Evolutionary conservation across 2,329 filamentous ascomycete species (phyloP), one percentile per base, ranked within the genome.

Genomic region (Trichoderma hamatum): DNA sequence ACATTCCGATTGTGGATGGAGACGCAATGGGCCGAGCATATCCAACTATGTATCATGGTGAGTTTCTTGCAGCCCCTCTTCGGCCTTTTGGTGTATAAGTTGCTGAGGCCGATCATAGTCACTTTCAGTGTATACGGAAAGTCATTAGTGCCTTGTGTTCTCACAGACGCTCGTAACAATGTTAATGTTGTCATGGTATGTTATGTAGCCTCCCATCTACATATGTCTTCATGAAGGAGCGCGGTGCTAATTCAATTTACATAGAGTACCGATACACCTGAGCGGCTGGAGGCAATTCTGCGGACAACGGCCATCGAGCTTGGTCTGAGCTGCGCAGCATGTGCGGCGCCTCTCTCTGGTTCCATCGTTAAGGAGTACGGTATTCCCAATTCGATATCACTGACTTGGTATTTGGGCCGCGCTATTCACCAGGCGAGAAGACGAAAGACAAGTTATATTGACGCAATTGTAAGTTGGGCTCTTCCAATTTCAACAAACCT

Each of bases 11-110:
- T 4, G 72, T 81, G 1, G 79, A 81, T 21, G 79, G 77, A 3
- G 80, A 81, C 70, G 76, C 74, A 0, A 81, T 81, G 80, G 79
- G 79, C 0, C 70, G 80, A 58, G 80, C 80, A 0, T 81, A 80
- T 69, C 80, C 80, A 0, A 81, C 80, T 3, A 77, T 79, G 73
- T 75, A 79, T 43, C 77, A 81, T 24, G 75, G 76, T 77, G 65
- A 67, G 75, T 16, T 2, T 19, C 6, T 7, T 16, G 4, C 24
- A 13, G 5, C 19, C 10, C 19, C 7, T 6, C 28, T 11, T 26
- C 9, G 30, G 3, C 21, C 2, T 16, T 28, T n/a, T 39, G 32
- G 1, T 19, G 16, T 14, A 2, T 7, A 11, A 1, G 0, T 19
- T 24, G 5, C 1, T 7, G 9, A 19, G 49, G 69, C 36, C 71